Evolutionary conservation across 1,284 basidiomycete species (phyloP).

Genomic region (Moesziomyces antarcticus): DNA sequence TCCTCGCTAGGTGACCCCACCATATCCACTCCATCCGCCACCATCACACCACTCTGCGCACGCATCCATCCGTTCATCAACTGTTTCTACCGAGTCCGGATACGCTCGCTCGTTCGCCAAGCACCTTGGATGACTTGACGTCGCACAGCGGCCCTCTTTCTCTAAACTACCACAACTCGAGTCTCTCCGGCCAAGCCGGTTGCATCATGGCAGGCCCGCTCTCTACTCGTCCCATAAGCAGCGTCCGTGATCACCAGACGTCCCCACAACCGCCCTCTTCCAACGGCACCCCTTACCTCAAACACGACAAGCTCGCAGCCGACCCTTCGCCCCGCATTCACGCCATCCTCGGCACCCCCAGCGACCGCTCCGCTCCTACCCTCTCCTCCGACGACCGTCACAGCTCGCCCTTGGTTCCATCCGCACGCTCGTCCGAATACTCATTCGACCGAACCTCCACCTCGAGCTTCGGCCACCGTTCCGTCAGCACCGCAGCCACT

Average conservation of each 20-base stretch:
- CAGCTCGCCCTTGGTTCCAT: conserved; percentile 31
- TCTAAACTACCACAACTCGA: not conserved
- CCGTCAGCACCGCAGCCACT: conserved; percentile 36
- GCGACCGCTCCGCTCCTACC: conserved; percentile 12
- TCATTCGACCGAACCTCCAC: conserved; percentile 36
- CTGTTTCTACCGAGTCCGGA: not conserved
- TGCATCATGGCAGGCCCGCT: conserved; percentile 40
- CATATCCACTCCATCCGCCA: not conserved
- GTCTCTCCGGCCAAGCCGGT: conserved; percentile 36
- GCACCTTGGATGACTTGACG: too few species aligned
- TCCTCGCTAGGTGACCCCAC: not conserved
- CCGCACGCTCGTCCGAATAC: conserved; percentile 36
- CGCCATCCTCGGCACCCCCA: conserved; percentile 11
- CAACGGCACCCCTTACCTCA: conserved; percentile 14
- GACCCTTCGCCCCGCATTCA: conserved; percentile 27
- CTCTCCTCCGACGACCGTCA: conserved; percentile 28
- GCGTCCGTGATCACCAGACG: conserved; percentile 35
- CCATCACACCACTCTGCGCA: conserved; percentile 2
- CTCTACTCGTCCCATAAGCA: conserved; percentile 39
- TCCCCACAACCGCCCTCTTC: conserved; percentile 19
- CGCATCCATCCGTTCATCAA: not conserved
- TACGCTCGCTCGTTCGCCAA: too few species aligned
- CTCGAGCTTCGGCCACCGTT: conserved; percentile 31
- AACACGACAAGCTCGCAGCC: not conserved
- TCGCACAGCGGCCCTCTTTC: not conserved